A percentile compares a stretch with the other conserved stretches of the same genome.
phyloP scores from a whole-genome alignment of 2,329 filamentous ascomycete species.

The Colletotrichum sp. region DNA sequence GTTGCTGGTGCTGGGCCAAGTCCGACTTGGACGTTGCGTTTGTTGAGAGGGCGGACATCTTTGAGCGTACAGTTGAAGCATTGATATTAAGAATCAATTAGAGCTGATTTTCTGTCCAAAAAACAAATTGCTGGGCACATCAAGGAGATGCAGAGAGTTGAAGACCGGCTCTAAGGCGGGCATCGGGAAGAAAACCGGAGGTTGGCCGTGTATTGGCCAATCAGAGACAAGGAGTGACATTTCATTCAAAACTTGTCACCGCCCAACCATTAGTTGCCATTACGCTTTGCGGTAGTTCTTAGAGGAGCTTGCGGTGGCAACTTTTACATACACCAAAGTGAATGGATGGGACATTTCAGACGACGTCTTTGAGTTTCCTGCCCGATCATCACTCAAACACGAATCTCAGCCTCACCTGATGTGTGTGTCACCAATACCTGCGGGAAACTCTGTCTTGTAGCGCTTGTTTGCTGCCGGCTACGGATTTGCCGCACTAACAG shows the following conservation, averaged over 20 bases:
- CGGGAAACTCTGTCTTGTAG: background rate
- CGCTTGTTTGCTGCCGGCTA: background rate
- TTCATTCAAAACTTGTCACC: background rate
- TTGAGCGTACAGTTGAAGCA: background rate
- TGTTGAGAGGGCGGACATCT: background rate
- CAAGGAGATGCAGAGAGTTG: background rate
- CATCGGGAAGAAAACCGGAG: background rate
- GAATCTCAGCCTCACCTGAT: background rate
- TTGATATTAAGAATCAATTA: background rate
- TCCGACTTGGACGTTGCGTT: too few species aligned
- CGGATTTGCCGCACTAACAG: background rate
- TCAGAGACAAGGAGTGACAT: slow-evolving; percentile 16
- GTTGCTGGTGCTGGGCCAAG: background rate
- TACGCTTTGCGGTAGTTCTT: background rate
- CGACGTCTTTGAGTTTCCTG: background rate
- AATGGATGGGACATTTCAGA: background rate
- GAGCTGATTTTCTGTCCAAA: background rate
- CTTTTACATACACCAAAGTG: background rate
- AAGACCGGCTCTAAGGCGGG: background rate
- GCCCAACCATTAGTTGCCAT: background rate
- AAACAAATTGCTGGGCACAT: background rate
- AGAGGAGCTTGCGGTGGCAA: background rate
- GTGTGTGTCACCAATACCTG: background rate
- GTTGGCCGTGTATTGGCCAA: background rate
- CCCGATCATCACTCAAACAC: background rate